Evolutionary conservation across 164 flowering plant species (phyloP).

Genomic region (Taxillus chinensis): DNA sequence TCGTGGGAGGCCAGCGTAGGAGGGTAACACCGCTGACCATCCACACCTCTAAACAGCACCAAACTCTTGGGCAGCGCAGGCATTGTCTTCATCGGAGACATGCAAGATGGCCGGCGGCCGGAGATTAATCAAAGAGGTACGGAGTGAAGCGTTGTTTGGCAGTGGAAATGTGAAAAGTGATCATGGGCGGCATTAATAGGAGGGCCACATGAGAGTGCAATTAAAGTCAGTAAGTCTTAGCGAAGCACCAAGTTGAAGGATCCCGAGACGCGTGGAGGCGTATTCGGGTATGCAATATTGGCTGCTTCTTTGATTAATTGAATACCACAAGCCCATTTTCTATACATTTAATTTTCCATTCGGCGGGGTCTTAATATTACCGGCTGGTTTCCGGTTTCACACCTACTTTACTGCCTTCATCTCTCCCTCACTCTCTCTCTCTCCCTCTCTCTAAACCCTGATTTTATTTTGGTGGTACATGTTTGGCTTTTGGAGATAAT

Average conservation of each 20-base stretch:
- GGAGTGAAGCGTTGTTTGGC: too few relatives aligned
- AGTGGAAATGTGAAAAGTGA: too few relatives aligned
- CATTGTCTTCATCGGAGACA: background rate
- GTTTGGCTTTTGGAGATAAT: too few relatives aligned
- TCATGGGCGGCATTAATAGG: too few relatives aligned
- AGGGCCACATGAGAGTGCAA: too few relatives aligned
- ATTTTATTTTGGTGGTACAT: too few relatives aligned
- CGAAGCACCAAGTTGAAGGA: background rate
- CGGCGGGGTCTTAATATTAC: too few relatives aligned
- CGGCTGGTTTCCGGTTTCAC: too few relatives aligned
- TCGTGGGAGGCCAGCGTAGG: conserved; percentile 1
- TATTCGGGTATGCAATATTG: conserved; percentile 1
- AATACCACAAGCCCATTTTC: too few relatives aligned
- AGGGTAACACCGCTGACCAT: background rate
- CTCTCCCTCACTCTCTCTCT: background rate
- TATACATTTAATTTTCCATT: too few relatives aligned
- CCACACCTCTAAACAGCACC: background rate
- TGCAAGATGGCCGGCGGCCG: background rate
- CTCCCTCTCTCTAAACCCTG: too few relatives aligned
- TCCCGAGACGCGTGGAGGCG: background rate
- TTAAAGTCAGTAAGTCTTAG: background rate
- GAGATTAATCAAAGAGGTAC: too few relatives aligned
- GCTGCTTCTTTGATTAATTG: background rate
- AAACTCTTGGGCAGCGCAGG: background rate
- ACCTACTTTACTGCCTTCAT: background rate